Evolutionary conservation across 2,329 filamentous ascomycete genomes (phyloP), one percentile per base, ranked within the genome.

Genomic region (Massarina eburnea): DNA sequence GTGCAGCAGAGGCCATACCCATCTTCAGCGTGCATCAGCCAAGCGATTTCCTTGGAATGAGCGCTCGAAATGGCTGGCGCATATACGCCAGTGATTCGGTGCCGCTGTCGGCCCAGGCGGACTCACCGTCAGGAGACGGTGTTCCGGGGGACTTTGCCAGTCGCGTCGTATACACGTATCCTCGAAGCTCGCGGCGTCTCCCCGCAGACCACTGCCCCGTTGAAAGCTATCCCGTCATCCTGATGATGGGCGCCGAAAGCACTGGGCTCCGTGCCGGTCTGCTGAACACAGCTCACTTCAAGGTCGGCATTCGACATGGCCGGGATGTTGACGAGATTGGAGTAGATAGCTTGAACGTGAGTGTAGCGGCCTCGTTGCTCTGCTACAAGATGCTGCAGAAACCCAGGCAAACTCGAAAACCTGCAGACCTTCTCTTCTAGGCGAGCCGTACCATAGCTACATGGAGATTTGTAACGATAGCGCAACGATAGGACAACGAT

Each of bases 301-400:
- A 76, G 20, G 74, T 85, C 14, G 78, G 84, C 6, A 89, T 99
- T 43, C 54, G 80, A 67, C 67, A 80, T 68, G 68, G 72, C 55
- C 54, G 78, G 70, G 52, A 59, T 2, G 33, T 73, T 63, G 51
- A 75, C 60, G 65, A 80, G 61, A 66, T 83, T 55, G 65, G 79
- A 1, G 83, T 99, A 2, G 92, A 97, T 70, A 96, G 91, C 68
- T 73, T 99, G 67, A 97, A 99, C 66, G 94, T 97, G 30, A 90
- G 89, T 63, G 91, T 95, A 17, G 92, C 94, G 1, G 83, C 89
- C 6, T 90, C 83, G 1, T 73, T 97, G 39, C 72, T 97, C 40
- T 85, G 85, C 51, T 80, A 85, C 52, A 76, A 85, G 0, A 89
- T 94, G 61, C 65, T 89, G 59, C 79, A 73, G 40, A 61, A 53